Evolutionary conservation across 305 asterid genomes (phyloP), one percentile per base, ranked within the genome.

Genomic region (Fraxinus floribunda): DNA sequence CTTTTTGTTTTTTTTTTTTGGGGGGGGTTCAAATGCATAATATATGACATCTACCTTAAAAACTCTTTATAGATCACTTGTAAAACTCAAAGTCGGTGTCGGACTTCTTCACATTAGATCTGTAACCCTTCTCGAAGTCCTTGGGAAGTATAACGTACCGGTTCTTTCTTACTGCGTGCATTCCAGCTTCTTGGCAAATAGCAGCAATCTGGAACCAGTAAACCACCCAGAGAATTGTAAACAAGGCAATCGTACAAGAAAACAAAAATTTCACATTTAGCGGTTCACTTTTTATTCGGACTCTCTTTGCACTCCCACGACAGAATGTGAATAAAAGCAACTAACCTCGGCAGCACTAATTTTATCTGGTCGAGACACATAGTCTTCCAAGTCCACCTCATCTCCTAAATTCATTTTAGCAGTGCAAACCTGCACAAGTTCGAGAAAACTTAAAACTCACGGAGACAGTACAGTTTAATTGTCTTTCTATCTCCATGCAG

Each of bases 141-240:
- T 95, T 95, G 78, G 98, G 97, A 35, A 95, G 93, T 78, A 95
- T 94, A 3, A 95, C 95, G 60, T 95, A 95, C 30, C 99, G 92
- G 78, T 94, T 95, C 94, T 95, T 95, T 44, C 98, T 90, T 35
- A 94, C 98, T 7, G 99, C 99, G 38, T 88, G 98, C 99, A 95
- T 95, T n/a, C 99, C 99, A 18, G 99, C 98, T 87, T 95, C 99
- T 88, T 95, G 99, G 85, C 98, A 95, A 68, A 94, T 95, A 32
- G 98, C 98, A 5, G 97, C 66, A 75, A 95, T 94, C 99, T 95
- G 91, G 78, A 84, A 78, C 34, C 7, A 57, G 55, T 35, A 18
- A 80, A 78, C 15, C 78, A 29, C 7, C 16, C 74, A 79, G 39
- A n/a, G 52, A 38, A 11, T 41, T 10, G 52, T 10, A 15, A 52